These are phyloP conservation scores for Syzygium malaccense DNA, from an alignment of 441 rosid species.

Conservation along the genomic window DNA sequence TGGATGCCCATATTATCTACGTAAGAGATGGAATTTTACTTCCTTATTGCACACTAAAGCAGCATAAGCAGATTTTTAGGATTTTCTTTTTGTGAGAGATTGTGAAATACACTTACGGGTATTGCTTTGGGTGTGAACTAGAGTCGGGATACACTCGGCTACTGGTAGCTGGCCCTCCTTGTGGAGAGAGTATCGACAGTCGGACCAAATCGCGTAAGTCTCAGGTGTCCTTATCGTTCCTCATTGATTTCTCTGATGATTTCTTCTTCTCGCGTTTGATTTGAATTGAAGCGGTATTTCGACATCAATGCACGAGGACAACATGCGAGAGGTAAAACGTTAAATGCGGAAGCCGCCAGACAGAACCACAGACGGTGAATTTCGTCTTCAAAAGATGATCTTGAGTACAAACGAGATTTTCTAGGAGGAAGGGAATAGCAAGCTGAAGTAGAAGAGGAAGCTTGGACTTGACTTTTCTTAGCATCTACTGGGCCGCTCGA, in stretches of 20 bases:
- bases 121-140: neutral
- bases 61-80: neutral
- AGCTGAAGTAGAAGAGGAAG: neutral
- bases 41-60: neutral
- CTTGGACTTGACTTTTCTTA: neutral
- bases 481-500: neutral
- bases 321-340: too few species aligned
- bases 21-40: neutral
- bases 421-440: neutral
- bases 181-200: neutral
- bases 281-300: neutral
- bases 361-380: neutral
- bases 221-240: neutral
- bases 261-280: neutral
- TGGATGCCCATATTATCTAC: neutral
- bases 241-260: neutral
- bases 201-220: neutral
- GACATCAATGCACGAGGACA: too few species aligned
- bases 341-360: neutral
- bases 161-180: fast-evolving
- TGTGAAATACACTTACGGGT: neutral
- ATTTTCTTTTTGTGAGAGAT: neutral
- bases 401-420: neutral
- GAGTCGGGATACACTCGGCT: fast-evolving
- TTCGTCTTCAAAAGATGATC: neutral